Evolutionary conservation across 257 asterid genomes (phyloP), one percentile per base, ranked within the genome.

Genomic region (Leonotis leonurus): DNA sequence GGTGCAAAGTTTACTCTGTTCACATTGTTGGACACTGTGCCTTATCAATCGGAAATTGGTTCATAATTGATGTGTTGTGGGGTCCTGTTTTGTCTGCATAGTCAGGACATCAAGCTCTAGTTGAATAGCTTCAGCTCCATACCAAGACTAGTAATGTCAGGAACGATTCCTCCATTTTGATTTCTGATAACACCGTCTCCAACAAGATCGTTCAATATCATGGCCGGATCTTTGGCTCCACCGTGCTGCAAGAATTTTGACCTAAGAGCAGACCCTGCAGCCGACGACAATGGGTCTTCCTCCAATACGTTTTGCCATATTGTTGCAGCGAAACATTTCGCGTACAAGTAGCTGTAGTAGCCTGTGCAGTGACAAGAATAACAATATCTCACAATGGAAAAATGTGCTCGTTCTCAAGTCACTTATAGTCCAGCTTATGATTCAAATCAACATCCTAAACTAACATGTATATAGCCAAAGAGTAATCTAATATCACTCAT

Each of bases 271-370:
- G 88, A 78, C 51, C 99, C 99, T 22, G 97, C 82, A 10, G 65
- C 72, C n/a, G 36, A 49, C 4, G 99, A 92, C 63, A 92, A 71
- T 3, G 99, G 96, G 72, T 87, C 95, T 63, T 83, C 86, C 69
- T 79, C 68, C 70, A 89, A 86, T 18, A 75, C 64, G 60, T 77
- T 85, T 65, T 83, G 77, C 99, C 99, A 92, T 67, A 86, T 85
- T 13, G 91, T 85, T 53, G 96, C 76, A 32, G 97, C 80, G 21
- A 89, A 86, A 82, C 96, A 92, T 82, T 74, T 89, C 12, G 99
- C 99, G 25, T 89, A 92, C 88, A 92, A 68, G 88, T 89, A 92
- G 83, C 96, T 92, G 73, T 92, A 89, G 78, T 92, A 92, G 71
- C 93, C 99, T 92, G 81, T 44, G 62, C 51, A 62, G 9, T 6